Percentiles rank a stretch among this genome's conserved stretches.
Conservation (phyloP, 2,329 filamentous ascomycete species). For the Nigrograna mackinnonii region DNA sequence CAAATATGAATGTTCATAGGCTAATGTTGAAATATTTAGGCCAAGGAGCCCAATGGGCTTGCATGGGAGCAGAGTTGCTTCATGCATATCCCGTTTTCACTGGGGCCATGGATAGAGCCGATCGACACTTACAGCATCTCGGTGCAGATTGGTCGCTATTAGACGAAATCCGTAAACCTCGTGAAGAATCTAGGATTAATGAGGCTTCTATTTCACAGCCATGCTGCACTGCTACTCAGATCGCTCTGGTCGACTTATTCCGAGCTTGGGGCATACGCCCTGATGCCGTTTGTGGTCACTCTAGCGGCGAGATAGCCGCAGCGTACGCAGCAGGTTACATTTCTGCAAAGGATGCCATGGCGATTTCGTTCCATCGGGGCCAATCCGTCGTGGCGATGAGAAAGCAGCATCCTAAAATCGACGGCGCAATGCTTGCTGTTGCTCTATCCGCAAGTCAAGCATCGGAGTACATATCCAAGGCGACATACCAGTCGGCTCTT, state of each 20-base stretch:
- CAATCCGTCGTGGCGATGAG: constrained; percentile 20
- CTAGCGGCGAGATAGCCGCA: constrained; percentile 33
- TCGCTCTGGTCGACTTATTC: constrained; percentile 29
- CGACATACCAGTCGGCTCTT: neutral
- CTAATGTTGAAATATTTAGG: neutral
- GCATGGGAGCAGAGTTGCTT: constrained; percentile 25
- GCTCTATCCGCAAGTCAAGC: constrained; percentile 16
- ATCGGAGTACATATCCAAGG: constrained; percentile 10
- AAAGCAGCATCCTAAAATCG: constrained; percentile 15
- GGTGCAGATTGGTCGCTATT: constrained; percentile 19
- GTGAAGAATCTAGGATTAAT: constrained; percentile 18
- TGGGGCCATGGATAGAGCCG: constrained; percentile 9
- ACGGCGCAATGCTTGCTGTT: constrained; percentile 27
- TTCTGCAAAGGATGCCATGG: constrained; percentile 21
- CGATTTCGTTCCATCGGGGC: constrained; percentile 27
- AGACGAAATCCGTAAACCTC: constrained; percentile 28
- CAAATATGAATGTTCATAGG: neutral
- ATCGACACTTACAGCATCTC: neutral
- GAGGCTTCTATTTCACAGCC: constrained; percentile 27
- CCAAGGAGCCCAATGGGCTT: constrained; percentile 38
- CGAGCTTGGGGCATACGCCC: constrained; percentile 22
- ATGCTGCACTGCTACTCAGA: constrained; percentile 30
- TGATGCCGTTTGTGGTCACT: constrained; percentile 30
- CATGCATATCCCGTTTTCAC: constrained; percentile 13
- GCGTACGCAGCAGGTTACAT: constrained; percentile 29